A percentile compares a stretch with the other conserved stretches of the same genome.
Evolutionary conservation across 202 grass and related monocot species (phyloP).

Genomic region (Carex sylvatica): DNA sequence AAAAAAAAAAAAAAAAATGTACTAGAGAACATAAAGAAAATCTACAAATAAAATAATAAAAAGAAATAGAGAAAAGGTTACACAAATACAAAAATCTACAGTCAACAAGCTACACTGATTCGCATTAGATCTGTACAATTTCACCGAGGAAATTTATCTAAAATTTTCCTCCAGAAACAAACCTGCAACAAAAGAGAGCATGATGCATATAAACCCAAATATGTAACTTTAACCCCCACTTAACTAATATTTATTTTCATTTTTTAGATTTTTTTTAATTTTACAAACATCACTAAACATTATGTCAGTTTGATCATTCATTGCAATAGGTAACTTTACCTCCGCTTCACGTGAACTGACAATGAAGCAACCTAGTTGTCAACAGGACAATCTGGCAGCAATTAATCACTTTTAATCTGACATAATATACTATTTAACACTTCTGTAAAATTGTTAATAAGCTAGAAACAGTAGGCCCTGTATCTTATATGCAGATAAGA

Average conservation of each 20-base stretch:
- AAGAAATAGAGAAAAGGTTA: background rate
- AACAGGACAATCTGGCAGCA: background rate
- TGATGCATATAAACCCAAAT: background rate
- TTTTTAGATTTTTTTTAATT: background rate
- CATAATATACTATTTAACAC: background rate
- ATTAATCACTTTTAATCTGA: background rate
- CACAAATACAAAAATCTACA: background rate
- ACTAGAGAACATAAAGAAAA: conserved; percentile 5
- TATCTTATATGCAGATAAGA: background rate
- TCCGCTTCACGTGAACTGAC: background rate
- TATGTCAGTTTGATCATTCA: background rate
- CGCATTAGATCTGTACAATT: conserved; percentile 12
- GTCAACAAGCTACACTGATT: conserved; percentile 20
- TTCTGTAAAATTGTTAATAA: background rate
- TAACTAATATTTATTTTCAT: background rate
- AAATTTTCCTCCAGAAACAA: conserved; percentile 16
- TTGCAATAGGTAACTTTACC: background rate
- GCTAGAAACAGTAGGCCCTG: background rate
- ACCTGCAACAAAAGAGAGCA: conserved; percentile 7
- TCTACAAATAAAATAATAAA: conserved; percentile 15
- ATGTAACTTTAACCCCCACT: no score
- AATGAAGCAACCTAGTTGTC: background rate
- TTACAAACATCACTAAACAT: background rate
- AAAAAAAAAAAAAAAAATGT: background rate
- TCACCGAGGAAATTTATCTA: conserved; percentile 10